Evolutionary conservation across 2,329 filamentous ascomycete genomes (phyloP).

Genomic region (Beauveria australis): DNA sequence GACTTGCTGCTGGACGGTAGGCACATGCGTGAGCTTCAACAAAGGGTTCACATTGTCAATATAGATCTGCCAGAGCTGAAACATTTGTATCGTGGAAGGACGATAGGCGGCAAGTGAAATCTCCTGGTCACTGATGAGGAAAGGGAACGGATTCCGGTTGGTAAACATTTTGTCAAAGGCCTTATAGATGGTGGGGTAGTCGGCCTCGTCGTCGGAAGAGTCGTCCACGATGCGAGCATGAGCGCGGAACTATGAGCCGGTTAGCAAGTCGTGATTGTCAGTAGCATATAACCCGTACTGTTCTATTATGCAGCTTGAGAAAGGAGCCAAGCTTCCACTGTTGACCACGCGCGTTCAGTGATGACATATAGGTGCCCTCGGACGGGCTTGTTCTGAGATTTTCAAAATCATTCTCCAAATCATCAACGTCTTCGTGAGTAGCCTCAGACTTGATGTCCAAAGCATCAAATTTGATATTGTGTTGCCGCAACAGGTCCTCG

Average conservation of each 20-base stretch:
- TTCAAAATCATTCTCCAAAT: slow-evolving; percentile 48
- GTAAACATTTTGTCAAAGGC: slow-evolving; percentile 53
- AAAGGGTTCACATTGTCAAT: slow-evolving; percentile 62
- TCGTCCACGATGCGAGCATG: slow-evolving; percentile 40
- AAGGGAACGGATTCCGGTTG: slow-evolving; percentile 49
- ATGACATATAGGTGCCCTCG: slow-evolving; percentile 26
- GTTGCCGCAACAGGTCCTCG: slow-evolving; percentile 55
- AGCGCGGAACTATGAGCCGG: slow-evolving; percentile 36
- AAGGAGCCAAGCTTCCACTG: slow-evolving; percentile 23
- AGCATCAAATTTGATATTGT: slow-evolving; percentile 55
- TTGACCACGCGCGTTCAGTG: not conserved
- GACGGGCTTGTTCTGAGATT: slow-evolving; percentile 45
- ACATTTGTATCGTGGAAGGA: slow-evolving; percentile 49
- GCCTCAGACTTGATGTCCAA: slow-evolving; percentile 16
- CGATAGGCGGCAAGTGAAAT: slow-evolving; percentile 39
- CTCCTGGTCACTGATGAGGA: slow-evolving; percentile 40
- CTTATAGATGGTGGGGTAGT: slow-evolving; percentile 46
- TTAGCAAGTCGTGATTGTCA: not conserved
- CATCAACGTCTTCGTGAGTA: slow-evolving; percentile 42
- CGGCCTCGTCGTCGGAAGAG: slow-evolving; percentile 48
- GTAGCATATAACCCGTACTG: not conserved
- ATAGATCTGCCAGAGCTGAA: slow-evolving; percentile 62
- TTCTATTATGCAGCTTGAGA: slow-evolving; percentile 3
- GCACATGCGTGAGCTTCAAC: slow-evolving; percentile 59
- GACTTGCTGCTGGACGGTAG: slow-evolving; percentile 55